These are phyloP conservation scores for Draba incana DNA, from an alignment of 345 rosid genomes.

Conservation along the genomic window DNA sequence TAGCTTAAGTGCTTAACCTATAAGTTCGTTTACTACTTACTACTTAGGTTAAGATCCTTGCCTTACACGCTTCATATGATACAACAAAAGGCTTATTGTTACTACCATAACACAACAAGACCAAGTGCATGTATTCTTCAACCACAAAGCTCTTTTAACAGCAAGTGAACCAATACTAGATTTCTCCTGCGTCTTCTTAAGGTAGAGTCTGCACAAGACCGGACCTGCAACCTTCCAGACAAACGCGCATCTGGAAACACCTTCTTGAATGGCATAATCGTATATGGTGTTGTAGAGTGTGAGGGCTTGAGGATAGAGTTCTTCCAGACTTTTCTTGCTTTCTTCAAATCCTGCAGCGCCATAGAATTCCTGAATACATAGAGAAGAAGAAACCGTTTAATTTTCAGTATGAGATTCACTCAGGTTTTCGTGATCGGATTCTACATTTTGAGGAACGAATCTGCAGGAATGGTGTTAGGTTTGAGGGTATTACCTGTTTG, in stretches of 20 bases:
- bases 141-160: conserved; percentile 46
- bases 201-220: conserved; percentile 51
- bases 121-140: conserved; percentile 9
- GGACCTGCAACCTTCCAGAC: conserved; percentile 80
- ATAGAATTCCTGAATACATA: conserved; percentile 49
- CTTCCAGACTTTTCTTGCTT: conserved; percentile 47
- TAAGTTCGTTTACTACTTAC: neutral
- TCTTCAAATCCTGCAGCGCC: conserved; percentile 53
- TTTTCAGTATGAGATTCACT: no score
- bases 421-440: neutral
- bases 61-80: neutral
- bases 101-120: conserved; percentile 2
- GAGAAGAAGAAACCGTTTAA: neutral
- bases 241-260: conserved; percentile 30
- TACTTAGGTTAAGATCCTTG: neutral
- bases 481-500: conserved; percentile 51
- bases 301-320: conserved; percentile 52
- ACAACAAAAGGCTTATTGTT: conserved; percentile 12
- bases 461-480: neutral
- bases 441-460: no score
- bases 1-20: neutral
- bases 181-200: conserved; percentile 27
- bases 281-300: conserved; percentile 60
- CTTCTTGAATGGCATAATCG: conserved; percentile 39
- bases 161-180: conserved; percentile 38